phyloP scores from a whole-genome alignment of 106 monocot genomes.

The Iris macrosiphon region DNA sequence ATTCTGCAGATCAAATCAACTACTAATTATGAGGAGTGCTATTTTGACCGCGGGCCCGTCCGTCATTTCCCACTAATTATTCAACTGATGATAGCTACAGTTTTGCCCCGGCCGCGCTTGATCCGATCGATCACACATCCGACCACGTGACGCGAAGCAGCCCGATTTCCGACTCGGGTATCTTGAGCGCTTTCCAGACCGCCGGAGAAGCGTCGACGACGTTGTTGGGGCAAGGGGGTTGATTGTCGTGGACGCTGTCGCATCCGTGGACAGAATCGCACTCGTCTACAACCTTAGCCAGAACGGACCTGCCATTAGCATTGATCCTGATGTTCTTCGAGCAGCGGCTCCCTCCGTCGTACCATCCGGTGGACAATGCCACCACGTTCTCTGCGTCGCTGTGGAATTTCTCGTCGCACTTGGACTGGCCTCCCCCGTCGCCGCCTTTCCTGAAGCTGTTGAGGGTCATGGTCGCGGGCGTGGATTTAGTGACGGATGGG shows the following conservation, averaged over 20 bases:
- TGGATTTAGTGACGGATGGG: not conserved
- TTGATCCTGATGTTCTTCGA: slow-evolving; percentile 12
- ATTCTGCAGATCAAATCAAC: no score
- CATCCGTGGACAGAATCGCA: slow-evolving; percentile 22
- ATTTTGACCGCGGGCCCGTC: no score
- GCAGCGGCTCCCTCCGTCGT: slow-evolving; percentile 26
- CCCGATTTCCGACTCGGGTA: not conserved
- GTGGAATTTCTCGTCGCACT: slow-evolving; percentile 21
- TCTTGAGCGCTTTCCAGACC: slow-evolving; percentile 32
- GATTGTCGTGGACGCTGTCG: not conserved
- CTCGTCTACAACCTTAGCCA: slow-evolving; percentile 41
- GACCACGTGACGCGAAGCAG: slow-evolving; percentile 6
- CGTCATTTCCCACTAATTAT: no score
- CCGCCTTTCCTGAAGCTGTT: not conserved
- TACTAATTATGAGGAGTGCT: no score
- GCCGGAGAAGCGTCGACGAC: slow-evolving; percentile 29
- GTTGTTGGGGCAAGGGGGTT: slow-evolving; percentile 30
- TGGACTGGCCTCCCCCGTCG: not conserved
- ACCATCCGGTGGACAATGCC: slow-evolving; percentile 33
- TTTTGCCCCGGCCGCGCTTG: no score
- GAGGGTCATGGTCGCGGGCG: not conserved
- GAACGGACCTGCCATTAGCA: slow-evolving; percentile 26
- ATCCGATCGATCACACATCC: slow-evolving; percentile 8
- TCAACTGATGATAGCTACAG: no score
- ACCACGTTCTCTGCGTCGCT: slow-evolving; percentile 23